These are phyloP conservation scores for Yarrowia sp. DNA, from an alignment of 805 yeast species.

Conservation along the genomic window DNA sequence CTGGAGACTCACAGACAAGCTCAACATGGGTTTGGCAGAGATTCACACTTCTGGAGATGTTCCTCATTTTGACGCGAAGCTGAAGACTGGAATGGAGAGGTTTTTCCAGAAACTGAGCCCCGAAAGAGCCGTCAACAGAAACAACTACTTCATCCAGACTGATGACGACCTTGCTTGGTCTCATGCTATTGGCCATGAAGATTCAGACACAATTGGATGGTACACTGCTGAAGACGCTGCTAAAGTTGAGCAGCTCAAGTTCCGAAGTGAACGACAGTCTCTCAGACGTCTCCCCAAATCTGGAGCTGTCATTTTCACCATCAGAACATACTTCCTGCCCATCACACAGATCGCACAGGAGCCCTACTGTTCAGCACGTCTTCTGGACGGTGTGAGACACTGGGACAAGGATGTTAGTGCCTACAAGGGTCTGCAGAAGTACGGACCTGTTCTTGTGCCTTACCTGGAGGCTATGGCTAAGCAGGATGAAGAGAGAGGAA, in stretches of 20 bases:
- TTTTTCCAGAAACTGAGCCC: constrained; percentile 63
- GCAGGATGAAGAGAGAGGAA: constrained; percentile 50
- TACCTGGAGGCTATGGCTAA: constrained; percentile 58
- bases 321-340: constrained; percentile 22
- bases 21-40: constrained; percentile 59
- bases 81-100: constrained; percentile 69
- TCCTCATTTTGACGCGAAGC: constrained; percentile 66
- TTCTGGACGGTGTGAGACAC: constrained; percentile 60
- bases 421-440: constrained; percentile 65
- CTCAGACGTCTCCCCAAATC: constrained; percentile 18
- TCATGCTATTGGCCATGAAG: constrained; percentile 61
- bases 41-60: constrained; percentile 74
- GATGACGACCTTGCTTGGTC: constrained; percentile 73
- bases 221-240: constrained; percentile 62
- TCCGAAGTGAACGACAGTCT: constrained; percentile 17
- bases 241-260: constrained; percentile 54
- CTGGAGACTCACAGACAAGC: constrained; percentile 70
- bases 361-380: constrained; percentile 16
- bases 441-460: constrained; percentile 62
- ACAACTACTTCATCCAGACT: constrained; percentile 67
- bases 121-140: constrained; percentile 70
- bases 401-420: constrained; percentile 68
- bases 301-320: constrained; percentile 14
- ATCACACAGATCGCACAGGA: constrained; percentile 18
- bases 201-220: constrained; percentile 64